phyloP scores from a whole-genome alignment of 768 basidiomycete species.

The Naganishia randhawae region DNA sequence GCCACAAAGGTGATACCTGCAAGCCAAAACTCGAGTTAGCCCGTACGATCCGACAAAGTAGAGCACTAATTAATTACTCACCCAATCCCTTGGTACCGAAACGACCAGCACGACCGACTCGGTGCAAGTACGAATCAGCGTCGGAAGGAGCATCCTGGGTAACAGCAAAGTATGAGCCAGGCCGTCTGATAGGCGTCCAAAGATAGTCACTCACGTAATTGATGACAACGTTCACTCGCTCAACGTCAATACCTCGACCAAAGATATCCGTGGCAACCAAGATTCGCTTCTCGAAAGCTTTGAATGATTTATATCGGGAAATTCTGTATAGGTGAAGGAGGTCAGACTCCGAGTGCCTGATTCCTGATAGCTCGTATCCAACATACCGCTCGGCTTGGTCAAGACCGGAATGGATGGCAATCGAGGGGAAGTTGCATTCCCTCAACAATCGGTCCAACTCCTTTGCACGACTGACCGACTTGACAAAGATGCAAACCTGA shows the following conservation, averaged over 20 bases:
- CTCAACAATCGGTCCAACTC: slow-evolving; percentile 93
- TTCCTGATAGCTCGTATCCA: neutral
- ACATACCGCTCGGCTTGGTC: slow-evolving; percentile 92
- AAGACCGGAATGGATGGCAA: slow-evolving; percentile 91
- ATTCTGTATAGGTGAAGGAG: slow-evolving; percentile 58
- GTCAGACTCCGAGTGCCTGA: neutral
- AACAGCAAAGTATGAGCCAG: neutral
- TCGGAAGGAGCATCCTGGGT: slow-evolving; percentile 79
- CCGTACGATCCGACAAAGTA: neutral
- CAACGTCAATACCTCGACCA: slow-evolving; percentile 98
- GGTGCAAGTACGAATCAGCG: slow-evolving; percentile 96
- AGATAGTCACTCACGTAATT: slow-evolving; percentile 62
- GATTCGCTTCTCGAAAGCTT: slow-evolving; percentile 98
- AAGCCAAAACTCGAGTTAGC: neutral
- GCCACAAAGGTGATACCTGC: slow-evolving; percentile 88
- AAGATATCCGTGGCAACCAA: slow-evolving; percentile 99
- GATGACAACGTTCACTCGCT: slow-evolving; percentile 98
- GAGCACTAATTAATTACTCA: neutral
- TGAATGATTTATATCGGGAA: slow-evolving; percentile 92
- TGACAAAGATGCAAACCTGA: slow-evolving; percentile 98
- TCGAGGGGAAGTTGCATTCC: slow-evolving; percentile 97
- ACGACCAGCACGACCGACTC: slow-evolving; percentile 97
- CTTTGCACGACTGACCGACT: slow-evolving; percentile 92
- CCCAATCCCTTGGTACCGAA: slow-evolving; percentile 96
- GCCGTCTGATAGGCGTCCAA: too few species aligned